These are phyloP conservation scores for Cytidiella melzeri DNA, from an alignment of 768 basidiomycete species.

Conservation along the genomic window DNA sequence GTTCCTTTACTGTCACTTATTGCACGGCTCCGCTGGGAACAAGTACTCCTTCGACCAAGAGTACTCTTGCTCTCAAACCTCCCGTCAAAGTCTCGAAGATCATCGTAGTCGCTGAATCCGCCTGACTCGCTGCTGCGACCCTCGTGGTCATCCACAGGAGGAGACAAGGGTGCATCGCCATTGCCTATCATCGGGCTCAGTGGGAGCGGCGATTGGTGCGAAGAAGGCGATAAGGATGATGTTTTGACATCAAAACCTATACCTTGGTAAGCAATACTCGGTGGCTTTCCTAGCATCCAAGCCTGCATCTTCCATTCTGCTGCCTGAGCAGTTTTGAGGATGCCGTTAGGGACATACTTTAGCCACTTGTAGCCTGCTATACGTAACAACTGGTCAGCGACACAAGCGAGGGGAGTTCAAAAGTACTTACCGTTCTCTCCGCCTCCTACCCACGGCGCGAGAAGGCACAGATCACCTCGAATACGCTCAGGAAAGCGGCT, in stretches of 20 bases:
- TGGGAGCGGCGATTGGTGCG: background rate
- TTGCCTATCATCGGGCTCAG: slow-evolving; percentile 22
- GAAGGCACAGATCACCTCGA: slow-evolving; percentile 75
- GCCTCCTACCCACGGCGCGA: slow-evolving; percentile 96
- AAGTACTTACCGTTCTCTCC: slow-evolving; percentile 70
- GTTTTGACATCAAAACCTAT: slow-evolving; percentile 68
- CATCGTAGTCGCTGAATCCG: slow-evolving; percentile 82
- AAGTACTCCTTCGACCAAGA: slow-evolving; percentile 40
- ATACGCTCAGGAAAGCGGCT: slow-evolving; percentile 71
- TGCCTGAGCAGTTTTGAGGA: slow-evolving; percentile 91
- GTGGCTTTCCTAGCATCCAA: slow-evolving; percentile 96
- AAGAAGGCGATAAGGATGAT: slow-evolving; percentile 12
- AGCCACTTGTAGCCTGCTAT: slow-evolving; percentile 91
- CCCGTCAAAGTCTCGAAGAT: slow-evolving; percentile 81
- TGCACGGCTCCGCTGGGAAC: slow-evolving; percentile 21
- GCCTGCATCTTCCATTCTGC: slow-evolving; percentile 97
- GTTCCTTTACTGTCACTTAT: slow-evolving; percentile 27
- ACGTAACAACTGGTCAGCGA: slow-evolving; percentile 7
- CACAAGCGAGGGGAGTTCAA: background rate
- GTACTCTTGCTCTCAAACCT: slow-evolving; percentile 80
- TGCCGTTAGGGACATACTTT: slow-evolving; percentile 89
- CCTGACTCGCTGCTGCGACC: slow-evolving; percentile 71
- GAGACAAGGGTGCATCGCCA: slow-evolving; percentile 19
- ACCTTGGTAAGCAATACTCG: slow-evolving; percentile 75
- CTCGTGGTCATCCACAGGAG: slow-evolving; percentile 35